Base-by-base conservation (phyloP, 257 asterid species). In the Misopates orontium region DNA sequence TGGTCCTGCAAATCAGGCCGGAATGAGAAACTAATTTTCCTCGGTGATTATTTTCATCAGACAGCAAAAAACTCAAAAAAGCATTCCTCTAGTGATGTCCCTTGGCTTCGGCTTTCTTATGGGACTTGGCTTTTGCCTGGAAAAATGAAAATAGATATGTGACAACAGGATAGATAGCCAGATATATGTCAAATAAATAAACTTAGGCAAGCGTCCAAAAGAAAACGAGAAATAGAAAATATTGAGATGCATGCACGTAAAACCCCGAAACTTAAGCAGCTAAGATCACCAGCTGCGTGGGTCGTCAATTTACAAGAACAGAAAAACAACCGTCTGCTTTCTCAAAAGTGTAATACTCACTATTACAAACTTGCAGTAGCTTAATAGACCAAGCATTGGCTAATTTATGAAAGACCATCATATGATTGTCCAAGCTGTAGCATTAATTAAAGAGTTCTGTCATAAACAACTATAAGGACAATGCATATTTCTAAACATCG, bases 71-170 rank as follows among this genome's bases (percentile, higher is more conserved):
- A 58, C 13, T 17, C 45, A 28, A 9, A 16, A 15, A 1, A 18
- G 61, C 36, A 36, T 24, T 56, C 63, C 68, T 49, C 78, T 74
- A 89, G 73, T 89, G 96, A 66, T 84, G 95, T 22, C 62, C 85
- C 70, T 79, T 78, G 36, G 90, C 92, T 75, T 82, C 92, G 56
- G 84, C 85, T 67, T 87, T 85, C 89, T 82, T 75, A 14, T 78
- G 91, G 51, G 92, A 85, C 83, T 89, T 89, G 66, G 84, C 87
- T 71, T 82, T 78, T 1, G 79, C 83, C 83, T 81, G 83, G 42
- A 48, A 50, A 70, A 67, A 61, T 42, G 36, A 66, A 16, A 53
- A 61, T 36, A 36, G 47, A 20, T 14, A 13, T 12, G 22, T 57
- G 25, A 17, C 44, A 52, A 28, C 36, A 28, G 72, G 4, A 44